Evolutionary conservation across 768 basidiomycete species (phyloP).

Genomic region (Mycena venus): DNA sequence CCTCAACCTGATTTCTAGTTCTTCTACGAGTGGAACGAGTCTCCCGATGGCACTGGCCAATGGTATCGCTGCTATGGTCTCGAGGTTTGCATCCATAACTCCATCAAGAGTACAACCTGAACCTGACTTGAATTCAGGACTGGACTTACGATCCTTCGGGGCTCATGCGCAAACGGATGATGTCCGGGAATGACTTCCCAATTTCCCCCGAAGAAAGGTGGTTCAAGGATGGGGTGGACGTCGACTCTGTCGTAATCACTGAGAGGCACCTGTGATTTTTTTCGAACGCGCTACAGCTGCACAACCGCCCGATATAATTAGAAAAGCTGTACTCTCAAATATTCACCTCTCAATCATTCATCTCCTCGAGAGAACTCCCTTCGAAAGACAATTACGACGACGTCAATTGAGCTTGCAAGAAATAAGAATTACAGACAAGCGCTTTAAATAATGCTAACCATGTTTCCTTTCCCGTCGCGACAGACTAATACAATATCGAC

Average conservation of each 20-base stretch:
- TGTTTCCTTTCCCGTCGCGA: not conserved
- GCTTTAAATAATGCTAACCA: too few relatives aligned
- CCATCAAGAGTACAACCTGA: not conserved
- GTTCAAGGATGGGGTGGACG: slow-evolving; percentile 60
- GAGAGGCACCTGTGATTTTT: slow-evolving; percentile 52
- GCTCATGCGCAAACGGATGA: slow-evolving; percentile 68
- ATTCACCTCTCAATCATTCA: too few relatives aligned
- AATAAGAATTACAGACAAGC: too few relatives aligned
- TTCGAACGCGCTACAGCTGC: too few relatives aligned
- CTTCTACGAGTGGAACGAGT: slow-evolving; percentile 63
- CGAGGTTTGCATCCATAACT: slow-evolving; percentile 47
- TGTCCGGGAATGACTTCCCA: slow-evolving; percentile 60
- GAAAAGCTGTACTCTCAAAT: too few relatives aligned
- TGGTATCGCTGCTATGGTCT: slow-evolving; percentile 65
- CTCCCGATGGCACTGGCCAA: slow-evolving; percentile 48
- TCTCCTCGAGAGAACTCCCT: too few relatives aligned
- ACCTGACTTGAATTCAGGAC: slow-evolving; percentile 49
- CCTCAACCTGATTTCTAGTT: too few relatives aligned
- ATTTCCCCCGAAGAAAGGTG: slow-evolving; percentile 63
- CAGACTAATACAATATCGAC: not conserved
- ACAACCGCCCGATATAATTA: too few relatives aligned
- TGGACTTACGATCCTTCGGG: slow-evolving; percentile 69
- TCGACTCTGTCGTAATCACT: slow-evolving; percentile 52
- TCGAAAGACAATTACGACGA: too few relatives aligned
- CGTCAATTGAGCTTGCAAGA: too few relatives aligned